Evolutionary conservation across 257 asterid species (phyloP).

Genomic region (Solanum rostratum): DNA sequence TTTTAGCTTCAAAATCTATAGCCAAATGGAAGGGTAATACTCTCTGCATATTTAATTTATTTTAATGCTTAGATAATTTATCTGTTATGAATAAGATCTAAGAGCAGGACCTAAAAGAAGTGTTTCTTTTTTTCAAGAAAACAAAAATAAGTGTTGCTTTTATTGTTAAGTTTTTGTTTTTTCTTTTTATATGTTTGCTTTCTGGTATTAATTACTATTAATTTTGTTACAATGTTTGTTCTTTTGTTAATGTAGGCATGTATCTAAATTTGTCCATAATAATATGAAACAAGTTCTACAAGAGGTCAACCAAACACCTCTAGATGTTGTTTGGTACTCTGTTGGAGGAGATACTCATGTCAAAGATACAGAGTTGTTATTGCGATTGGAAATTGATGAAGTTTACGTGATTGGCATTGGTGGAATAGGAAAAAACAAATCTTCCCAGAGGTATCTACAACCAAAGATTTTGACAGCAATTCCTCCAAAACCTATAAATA

Average conservation of each 20-base stretch:
- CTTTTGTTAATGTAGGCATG: background rate
- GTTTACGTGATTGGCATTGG: background rate
- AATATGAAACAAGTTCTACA: background rate
- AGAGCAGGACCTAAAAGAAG: background rate
- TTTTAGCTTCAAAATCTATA: no score
- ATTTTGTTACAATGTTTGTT: background rate
- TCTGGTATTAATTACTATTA: background rate
- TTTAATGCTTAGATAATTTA: background rate
- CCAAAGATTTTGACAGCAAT: background rate
- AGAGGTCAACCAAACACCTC: background rate
- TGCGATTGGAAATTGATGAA: background rate
- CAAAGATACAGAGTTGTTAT: background rate
- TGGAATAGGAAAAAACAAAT: background rate
- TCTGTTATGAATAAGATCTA: background rate
- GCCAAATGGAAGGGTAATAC: no score
- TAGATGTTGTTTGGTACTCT: background rate
- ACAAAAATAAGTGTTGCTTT: background rate
- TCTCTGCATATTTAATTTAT: background rate
- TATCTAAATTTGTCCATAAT: background rate
- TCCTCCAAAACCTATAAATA: no score
- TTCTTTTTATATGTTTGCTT: background rate
- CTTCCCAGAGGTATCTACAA: background rate
- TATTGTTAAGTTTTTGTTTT: background rate
- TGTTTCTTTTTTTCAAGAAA: background rate
- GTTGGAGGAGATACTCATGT: background rate